Conservation (phyloP, 2,329 filamentous ascomycete genomes). For the Aspergillus aculeatus region DNA sequence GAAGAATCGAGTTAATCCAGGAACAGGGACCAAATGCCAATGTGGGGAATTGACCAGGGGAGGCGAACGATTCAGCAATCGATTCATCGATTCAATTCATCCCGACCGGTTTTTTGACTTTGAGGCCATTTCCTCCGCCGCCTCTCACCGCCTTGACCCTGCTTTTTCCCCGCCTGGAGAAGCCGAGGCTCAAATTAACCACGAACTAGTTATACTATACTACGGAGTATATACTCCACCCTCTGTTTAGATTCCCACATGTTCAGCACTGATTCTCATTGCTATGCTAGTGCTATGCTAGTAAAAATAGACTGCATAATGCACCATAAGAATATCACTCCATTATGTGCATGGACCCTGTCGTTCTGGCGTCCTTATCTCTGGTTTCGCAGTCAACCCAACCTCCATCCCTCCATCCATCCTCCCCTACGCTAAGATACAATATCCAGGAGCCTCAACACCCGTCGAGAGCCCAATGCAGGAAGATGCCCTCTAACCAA, state of each 20-base stretch:
- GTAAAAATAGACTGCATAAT: constrained; percentile 21
- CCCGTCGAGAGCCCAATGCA: constrained; percentile 24
- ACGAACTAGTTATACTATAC: too few species aligned
- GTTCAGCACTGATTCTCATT: neutral
- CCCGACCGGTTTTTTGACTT: neutral
- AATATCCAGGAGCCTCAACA: constrained; percentile 30
- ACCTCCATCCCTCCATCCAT: constrained; percentile 11
- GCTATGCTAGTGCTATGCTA: constrained; percentile 12
- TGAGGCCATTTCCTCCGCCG: neutral
- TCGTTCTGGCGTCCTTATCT: constrained; percentile 18
- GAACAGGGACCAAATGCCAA: neutral
- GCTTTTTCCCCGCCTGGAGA: neutral
- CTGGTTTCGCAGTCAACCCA: constrained; percentile 7
- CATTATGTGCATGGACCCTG: constrained; percentile 21
- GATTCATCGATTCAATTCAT: neutral
- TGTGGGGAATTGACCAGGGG: neutral
- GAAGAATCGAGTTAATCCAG: neutral
- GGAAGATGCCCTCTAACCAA: constrained; percentile 29
- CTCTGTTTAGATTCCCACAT: too few species aligned
- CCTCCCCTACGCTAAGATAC: constrained; percentile 37
- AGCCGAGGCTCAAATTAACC: neutral
- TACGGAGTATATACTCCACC: too few species aligned
- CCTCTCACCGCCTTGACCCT: constrained; percentile 10
- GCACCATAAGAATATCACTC: constrained; percentile 5
- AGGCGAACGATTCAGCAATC: neutral